Percentiles rank a stretch among this genome's conserved stretches.
Conservation (phyloP, 495 filamentous ascomycete species). For the Trichodelitschia bisporula region DNA sequence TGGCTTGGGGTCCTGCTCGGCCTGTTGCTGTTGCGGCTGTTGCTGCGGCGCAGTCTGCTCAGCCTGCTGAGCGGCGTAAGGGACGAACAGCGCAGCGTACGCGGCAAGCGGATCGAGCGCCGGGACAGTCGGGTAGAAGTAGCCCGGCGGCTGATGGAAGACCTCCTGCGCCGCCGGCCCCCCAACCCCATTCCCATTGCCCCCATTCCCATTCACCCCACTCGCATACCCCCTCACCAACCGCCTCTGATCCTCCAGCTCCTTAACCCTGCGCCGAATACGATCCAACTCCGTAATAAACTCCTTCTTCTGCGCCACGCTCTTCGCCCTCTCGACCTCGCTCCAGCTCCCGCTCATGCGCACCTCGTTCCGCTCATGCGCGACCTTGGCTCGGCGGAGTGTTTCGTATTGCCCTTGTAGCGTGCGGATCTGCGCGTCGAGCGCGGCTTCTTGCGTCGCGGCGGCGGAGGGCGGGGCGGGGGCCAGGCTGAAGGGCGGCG, state of each 20-base stretch:
- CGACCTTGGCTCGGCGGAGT: not conserved
- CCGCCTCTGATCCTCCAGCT: slow-evolving; percentile 2
- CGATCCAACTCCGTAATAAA: slow-evolving; percentile 6
- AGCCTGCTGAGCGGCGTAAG: not conserved
- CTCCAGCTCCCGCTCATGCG: slow-evolving; percentile 2
- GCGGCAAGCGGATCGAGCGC: not conserved
- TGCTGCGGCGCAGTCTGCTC: not conserved
- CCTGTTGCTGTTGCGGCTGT: not conserved
- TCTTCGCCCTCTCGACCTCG: slow-evolving; percentile 3
- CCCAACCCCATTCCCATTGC: not conserved
- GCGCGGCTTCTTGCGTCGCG: too few relatives aligned
- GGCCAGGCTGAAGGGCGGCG: not conserved
- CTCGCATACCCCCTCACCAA: not conserved
- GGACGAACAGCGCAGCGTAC: not conserved
- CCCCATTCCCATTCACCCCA: not conserved
- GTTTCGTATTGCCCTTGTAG: too few relatives aligned
- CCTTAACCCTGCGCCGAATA: slow-evolving; percentile 5
- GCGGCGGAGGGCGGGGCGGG: not conserved
- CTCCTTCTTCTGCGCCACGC: slow-evolving; percentile 8
- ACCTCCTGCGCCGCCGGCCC: not conserved
- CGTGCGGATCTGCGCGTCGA: too few relatives aligned
- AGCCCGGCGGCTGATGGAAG: not conserved
- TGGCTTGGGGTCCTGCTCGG: not conserved
- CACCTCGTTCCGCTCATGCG: slow-evolving; percentile 8
- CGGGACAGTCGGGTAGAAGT: not conserved